Conservation (phyloP, 2,329 filamentous ascomycete species). For the Eutypella sp. region DNA sequence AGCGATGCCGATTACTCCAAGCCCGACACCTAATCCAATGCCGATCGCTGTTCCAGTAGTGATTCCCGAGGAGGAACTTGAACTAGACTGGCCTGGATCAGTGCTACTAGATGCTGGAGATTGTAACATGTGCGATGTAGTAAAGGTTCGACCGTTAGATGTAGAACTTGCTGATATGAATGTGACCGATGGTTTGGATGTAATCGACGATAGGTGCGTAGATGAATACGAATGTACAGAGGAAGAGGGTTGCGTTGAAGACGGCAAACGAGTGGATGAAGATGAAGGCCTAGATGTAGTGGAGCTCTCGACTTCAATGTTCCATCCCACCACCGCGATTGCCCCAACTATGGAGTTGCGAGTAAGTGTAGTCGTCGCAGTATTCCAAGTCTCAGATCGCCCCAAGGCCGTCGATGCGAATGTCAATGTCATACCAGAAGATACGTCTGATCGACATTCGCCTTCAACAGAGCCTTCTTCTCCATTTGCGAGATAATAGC, state of each 20-base stretch:
- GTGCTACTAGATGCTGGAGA: not conserved
- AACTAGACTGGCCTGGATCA: not conserved
- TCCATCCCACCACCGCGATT: slow-evolving; percentile 14
- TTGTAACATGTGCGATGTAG: too few relatives aligned
- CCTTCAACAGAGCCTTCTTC: slow-evolving; percentile 8
- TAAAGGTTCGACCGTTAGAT: too few relatives aligned
- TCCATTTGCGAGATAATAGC: slow-evolving; percentile 8
- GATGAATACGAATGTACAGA: not conserved
- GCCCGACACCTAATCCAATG: slow-evolving; percentile 2
- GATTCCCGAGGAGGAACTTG: not conserved
- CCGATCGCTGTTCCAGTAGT: not conserved
- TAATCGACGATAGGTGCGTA: not conserved
- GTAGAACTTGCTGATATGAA: too few relatives aligned
- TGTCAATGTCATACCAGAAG: slow-evolving; percentile 7
- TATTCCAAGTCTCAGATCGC: slow-evolving; percentile 6
- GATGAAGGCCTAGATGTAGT: not conserved
- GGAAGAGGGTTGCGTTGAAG: not conserved
- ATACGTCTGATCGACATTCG: slow-evolving; percentile 11
- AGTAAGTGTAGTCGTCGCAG: slow-evolving; percentile 8
- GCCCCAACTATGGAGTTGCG: slow-evolving; percentile 7
- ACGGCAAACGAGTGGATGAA: not conserved
- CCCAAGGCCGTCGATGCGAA: slow-evolving; percentile 8
- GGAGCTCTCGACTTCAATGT: slow-evolving; percentile 5
- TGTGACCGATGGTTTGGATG: not conserved
- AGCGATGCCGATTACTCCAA: slow-evolving; percentile 1